Base-by-base conservation (phyloP, 1,284 basidiomycete species). In the Trichosporon ovoides region DNA sequence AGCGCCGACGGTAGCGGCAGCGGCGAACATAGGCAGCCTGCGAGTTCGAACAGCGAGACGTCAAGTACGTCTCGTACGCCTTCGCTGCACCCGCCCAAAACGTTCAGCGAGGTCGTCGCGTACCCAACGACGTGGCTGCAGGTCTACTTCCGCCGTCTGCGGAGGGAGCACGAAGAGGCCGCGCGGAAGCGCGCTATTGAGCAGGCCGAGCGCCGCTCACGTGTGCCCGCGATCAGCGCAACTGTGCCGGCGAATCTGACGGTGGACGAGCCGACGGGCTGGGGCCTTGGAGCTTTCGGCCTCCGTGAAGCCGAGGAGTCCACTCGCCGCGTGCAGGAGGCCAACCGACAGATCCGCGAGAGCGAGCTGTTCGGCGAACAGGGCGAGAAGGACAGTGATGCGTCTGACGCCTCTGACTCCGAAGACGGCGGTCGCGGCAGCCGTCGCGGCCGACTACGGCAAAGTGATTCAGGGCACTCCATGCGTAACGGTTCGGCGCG, bases 211-310 rank as follows among this genome's bases (percentile, higher is more conserved):
- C 51, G 67, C 10, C 61, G 75, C 31, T 57, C 66, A 38, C 63
- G 66, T 43, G 75, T 76, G 1, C 74, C 76, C 33, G 57, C 58
- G 33, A 60, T 59, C 4, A 51, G 51, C 7, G 55, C 55, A 7
- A 46, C 18, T 5, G 56, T 20, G 3, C 13, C 43, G n/a, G 16
- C 14, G 14, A 24, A 10, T 9, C 24, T 37, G 35, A 36, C 22
- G 3, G 38, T 31, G 1, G 84, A 1, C 31, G 53, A 58, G 0
- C 51, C 38, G 0, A 61, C 58, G 12, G 75, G 74, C 2, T 89
- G 87, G 87, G 86, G 85, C 0, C 74, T 89, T 34, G 87, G 88
- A 1, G 84, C 83, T 58, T 88, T 85, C 68, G 84, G 84, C 20
- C 78, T 87, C 70, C 79, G 83, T 57, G 76, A 78, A 64, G 73